These are phyloP conservation scores for Solanum dulcamara DNA, from an alignment of 257 asterid genomes.

Conservation along the genomic window DNA sequence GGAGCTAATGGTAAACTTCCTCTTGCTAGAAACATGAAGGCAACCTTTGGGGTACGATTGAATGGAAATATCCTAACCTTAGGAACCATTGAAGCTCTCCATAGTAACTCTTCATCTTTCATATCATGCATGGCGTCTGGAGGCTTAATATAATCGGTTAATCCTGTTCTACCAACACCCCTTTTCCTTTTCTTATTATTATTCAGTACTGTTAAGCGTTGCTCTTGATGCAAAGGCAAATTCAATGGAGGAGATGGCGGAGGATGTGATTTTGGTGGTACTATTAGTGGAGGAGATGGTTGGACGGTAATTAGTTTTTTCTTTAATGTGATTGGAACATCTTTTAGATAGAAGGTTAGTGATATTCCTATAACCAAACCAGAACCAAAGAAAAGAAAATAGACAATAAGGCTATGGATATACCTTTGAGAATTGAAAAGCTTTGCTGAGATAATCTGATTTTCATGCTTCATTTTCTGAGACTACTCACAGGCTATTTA, in stretches of 20 bases:
- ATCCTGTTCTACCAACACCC: conserved; percentile 2
- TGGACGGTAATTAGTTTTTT: conserved; percentile 9
- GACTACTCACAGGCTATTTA: not conserved
- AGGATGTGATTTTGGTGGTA: not conserved
- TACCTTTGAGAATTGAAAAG: conserved; percentile 13
- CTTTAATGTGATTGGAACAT: conserved; percentile 16
- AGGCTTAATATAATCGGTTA: conserved; percentile 21
- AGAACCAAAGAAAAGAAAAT: conserved; percentile 53
- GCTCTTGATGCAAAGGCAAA: not conserved
- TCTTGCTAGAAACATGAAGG: conserved; percentile 66
- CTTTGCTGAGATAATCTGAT: conserved; percentile 7
- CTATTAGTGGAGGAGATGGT: not conserved
- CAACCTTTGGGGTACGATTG: conserved; percentile 46
- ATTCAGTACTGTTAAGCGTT: not conserved
- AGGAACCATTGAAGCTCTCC: conserved; percentile 82
- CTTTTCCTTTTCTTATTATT: not conserved
- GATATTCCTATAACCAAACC: conserved; percentile 64
- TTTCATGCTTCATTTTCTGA: conserved; percentile 11
- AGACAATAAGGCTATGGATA: conserved; percentile 32
- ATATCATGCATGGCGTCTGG: conserved; percentile 37
- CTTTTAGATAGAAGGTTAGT: conserved; percentile 30
- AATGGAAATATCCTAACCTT: conserved; percentile 22
- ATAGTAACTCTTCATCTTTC: conserved; percentile 59
- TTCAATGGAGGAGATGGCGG: not conserved
- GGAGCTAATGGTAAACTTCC: conserved; percentile 61